Evolutionary conservation across 2,329 filamentous ascomycete species (phyloP), one percentile per base, ranked within the genome.

Genomic region (Xylaria multiplex): DNA sequence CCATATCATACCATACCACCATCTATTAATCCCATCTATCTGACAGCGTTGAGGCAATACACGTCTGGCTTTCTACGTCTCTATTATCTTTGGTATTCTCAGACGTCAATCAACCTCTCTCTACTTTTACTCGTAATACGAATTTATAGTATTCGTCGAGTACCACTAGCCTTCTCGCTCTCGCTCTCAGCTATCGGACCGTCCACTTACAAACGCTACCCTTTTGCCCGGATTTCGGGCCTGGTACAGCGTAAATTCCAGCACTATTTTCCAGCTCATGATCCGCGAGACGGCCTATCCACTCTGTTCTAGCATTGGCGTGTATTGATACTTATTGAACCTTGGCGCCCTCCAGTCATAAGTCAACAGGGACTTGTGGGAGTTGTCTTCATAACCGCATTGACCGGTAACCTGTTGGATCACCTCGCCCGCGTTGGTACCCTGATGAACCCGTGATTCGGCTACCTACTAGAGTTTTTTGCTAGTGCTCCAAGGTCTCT

Each of bases 101-200:
- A 40, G 57, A 58, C 27, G 50, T 49, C 24, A 4, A 43, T 59
- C 45, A 49, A n/a, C 42, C 42, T 49, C 19, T 19, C 19, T 19
- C 45, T 53, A 32, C 24, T 19, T 45, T 37, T 49, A 50, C 48
- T 64, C 59, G 22, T 62, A 67, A 63, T 62, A 67, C 59, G 64
- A 50, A 69, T 65, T 37, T 52, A 27, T 62, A 59, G 54, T 60
- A 59, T 67, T 60, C 45, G 43, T 40, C 53, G 13, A 53, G 11
- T 42, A 30, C 57, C 27, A 8, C 37, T 37, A 16, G 16, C 19
- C 57, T 32, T 48, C 40, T 30, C 22, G 13, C 35, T 27, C 27
- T 27, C 27, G 27, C 35, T 59, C 32, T 50, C 50, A 19, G 37
- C 42, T 32, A 9, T n/a, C 27, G 30, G 22, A 45, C 50, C 58